Evolutionary conservation across 202 grass and related monocot species (phyloP), one percentile per base, ranked within the genome.

Genomic region (Dendrocalamus latiflorus): DNA sequence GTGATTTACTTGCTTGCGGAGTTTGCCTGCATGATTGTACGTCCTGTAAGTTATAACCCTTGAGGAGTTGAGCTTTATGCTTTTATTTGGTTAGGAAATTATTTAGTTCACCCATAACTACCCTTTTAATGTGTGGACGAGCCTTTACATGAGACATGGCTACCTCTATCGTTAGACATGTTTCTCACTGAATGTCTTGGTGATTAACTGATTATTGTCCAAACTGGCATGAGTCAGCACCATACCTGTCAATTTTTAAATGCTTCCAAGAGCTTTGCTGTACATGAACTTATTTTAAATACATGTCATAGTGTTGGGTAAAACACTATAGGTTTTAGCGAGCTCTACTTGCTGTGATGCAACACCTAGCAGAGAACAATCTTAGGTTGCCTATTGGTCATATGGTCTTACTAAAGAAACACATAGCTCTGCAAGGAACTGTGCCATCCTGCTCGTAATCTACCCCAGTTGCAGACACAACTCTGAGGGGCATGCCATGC

Each of bases 51-150:
- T 48, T 70, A 28, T 39, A 54, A 24, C 10, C 48, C 48, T 55
- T 73, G 11, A 75, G 36, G 36, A 59, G 13, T 59, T 42, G 51
- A 49, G 42, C 18, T 82, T 62, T 51, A 14, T 21, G 4, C 1
- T 70, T 83, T 74, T 83, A 55, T 30, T 44, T 78, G 65, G n/a
- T 53, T 42, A 30, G 6, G 34, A 80, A 80, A 62, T 68, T 69
- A 75, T 80, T 34, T 53, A 62, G 70, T 41, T 84, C 65, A 71
- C 64, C 45, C 13, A 62, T 37, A 62, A 61, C 8, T 70, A 54
- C 12, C 24, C 9, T 12, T 70, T 44, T 71, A 33, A 41, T 41
- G 57, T 70, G 13, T 25, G 18, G 14, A 4, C 25, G 28, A 80
- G 12, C 76, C 53, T 25, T 78, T 70, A 26, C 36, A 47, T 45